These are phyloP conservation scores for Penicillium rolfsii DNA, from an alignment of 2,329 filamentous ascomycete species.

Conservation along the genomic window DNA sequence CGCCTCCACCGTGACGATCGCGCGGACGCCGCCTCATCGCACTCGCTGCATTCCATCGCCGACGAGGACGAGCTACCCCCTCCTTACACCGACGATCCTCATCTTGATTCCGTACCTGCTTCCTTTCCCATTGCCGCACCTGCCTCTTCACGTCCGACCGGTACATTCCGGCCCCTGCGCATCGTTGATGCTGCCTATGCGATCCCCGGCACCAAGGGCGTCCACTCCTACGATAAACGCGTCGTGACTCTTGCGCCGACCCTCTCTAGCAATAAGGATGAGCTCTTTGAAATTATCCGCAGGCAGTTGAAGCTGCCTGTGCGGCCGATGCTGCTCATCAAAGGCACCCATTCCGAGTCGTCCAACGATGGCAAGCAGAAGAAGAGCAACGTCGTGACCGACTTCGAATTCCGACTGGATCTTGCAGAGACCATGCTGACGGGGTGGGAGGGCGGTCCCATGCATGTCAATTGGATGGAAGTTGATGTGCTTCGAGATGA, in stretches of 20 bases:
- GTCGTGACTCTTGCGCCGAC: conserved; percentile 17
- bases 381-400: conserved; percentile 16
- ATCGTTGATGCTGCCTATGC: conserved; percentile 26
- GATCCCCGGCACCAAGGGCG: conserved; percentile 17
- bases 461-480: conserved; percentile 12
- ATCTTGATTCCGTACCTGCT: background rate
- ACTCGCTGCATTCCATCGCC: conserved; percentile 25
- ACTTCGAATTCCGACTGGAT: conserved; percentile 28
- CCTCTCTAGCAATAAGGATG: conserved; percentile 21
- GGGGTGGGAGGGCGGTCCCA: conserved; percentile 24
- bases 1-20: conserved; percentile 16
- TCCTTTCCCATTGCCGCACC: background rate
- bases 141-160: background rate
- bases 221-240: conserved; percentile 14
- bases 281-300: conserved; percentile 21
- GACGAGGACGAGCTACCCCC: conserved; percentile 25
- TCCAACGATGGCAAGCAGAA: conserved; percentile 20
- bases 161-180: conserved; percentile 14
- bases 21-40: conserved; percentile 20
- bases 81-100: conserved; percentile 29
- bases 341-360: conserved; percentile 24
- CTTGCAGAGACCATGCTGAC: conserved; percentile 30
- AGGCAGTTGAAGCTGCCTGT: conserved; percentile 27
- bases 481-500: conserved; percentile 19
- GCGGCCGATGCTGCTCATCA: conserved; percentile 24